Conservation (phyloP, 75 land plant genomes). For the Chamaecyparis obtusa region DNA sequence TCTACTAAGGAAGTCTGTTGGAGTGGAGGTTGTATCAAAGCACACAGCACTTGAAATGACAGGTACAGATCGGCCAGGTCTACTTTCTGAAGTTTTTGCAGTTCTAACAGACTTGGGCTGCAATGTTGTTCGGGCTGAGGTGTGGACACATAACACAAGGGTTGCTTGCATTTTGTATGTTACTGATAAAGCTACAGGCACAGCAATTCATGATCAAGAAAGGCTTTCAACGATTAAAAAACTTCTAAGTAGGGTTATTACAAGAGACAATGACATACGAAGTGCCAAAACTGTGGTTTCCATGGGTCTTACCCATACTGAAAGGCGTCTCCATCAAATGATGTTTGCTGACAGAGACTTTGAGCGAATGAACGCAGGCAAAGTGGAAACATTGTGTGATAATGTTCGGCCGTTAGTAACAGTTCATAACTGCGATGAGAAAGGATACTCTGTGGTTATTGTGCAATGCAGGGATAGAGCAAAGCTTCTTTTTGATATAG, state of each 20-base stretch:
- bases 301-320: slow-evolving; percentile 39
- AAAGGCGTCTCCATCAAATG: slow-evolving; percentile 70
- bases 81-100: slow-evolving; percentile 74
- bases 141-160: slow-evolving; percentile 85
- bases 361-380: slow-evolving; percentile 25
- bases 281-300: slow-evolving; percentile 42
- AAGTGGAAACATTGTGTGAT: neutral
- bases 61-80: slow-evolving; percentile 76
- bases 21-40: slow-evolving; percentile 39
- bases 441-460: slow-evolving; percentile 65
- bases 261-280: slow-evolving; percentile 39
- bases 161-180: slow-evolving; percentile 77
- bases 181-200: slow-evolving; percentile 55
- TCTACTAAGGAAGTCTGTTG: slow-evolving; percentile 47
- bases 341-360: slow-evolving; percentile 79
- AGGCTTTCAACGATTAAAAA: slow-evolving; percentile 50
- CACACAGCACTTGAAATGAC: slow-evolving; percentile 75
- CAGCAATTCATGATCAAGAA: slow-evolving; percentile 50
- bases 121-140: slow-evolving; percentile 69
- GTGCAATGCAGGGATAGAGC: slow-evolving; percentile 68
- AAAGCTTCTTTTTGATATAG: slow-evolving; percentile 83
- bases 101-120: slow-evolving; percentile 63
- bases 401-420: slow-evolving; percentile 29
- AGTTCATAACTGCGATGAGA: slow-evolving; percentile 60
- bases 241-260: slow-evolving; percentile 52